These are phyloP conservation scores for Casaregolazyma suthepensis DNA, from an alignment of 1,139 yeast species.

Conservation along the genomic window DNA sequence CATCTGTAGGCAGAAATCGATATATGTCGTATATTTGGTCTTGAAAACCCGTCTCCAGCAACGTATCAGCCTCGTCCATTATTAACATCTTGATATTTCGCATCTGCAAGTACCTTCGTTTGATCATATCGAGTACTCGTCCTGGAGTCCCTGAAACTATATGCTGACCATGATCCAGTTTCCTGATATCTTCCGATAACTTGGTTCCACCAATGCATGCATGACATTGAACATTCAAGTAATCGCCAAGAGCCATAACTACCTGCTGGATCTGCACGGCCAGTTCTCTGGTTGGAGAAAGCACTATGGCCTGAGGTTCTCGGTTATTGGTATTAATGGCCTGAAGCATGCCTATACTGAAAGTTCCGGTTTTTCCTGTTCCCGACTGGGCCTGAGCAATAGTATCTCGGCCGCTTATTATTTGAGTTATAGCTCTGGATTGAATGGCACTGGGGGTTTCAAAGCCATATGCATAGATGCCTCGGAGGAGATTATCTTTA, in stretches of 20 bases:
- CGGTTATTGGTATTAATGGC: conserved; percentile 61
- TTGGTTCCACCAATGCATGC: conserved; percentile 93
- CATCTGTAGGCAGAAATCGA: conserved; percentile 67
- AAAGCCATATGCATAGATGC: conserved; percentile 87
- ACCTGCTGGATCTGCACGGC: conserved; percentile 88
- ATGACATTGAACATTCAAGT: conserved; percentile 71
- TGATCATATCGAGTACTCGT: conserved; percentile 80
- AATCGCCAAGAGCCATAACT: conserved; percentile 76
- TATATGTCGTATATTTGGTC: conserved; percentile 90
- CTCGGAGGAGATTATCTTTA: conserved; percentile 52
- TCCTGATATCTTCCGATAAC: conserved; percentile 73
- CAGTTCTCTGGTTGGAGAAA: conserved; percentile 94
- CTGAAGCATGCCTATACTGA: conserved; percentile 85
- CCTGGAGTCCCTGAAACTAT: conserved; percentile 98
- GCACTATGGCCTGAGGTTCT: conserved; percentile 60
- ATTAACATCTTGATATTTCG: conserved; percentile 75
- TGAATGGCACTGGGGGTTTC: conserved; percentile 95
- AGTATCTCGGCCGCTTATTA: conserved; percentile 83
- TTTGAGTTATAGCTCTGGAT: conserved; percentile 88
- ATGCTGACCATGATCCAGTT: conserved; percentile 72
- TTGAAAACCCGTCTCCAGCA: conserved; percentile 84
- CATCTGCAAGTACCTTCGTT: conserved; percentile 61
- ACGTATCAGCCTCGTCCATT: conserved; percentile 92
- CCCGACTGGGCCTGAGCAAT: conserved; percentile 99
- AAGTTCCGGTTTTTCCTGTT: conserved; percentile 97